These are phyloP conservation scores for Pythium dissotocum DNA, from an alignment of 352 stramenopile genomes.

Conservation along the genomic window DNA sequence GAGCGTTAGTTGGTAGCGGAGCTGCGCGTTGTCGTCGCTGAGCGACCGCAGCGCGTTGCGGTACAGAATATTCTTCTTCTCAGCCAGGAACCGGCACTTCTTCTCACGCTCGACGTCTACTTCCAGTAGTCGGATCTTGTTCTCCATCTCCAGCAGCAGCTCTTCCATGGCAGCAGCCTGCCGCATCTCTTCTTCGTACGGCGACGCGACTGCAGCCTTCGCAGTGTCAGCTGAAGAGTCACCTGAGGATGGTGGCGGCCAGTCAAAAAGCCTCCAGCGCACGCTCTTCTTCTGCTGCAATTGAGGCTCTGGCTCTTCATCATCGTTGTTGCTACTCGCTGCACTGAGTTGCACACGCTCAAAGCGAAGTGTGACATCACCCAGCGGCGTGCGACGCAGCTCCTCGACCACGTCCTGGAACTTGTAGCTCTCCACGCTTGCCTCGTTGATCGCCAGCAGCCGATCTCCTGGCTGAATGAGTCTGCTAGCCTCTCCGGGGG, in stretches of 20 bases:
- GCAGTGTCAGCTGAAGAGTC: neutral
- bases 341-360: constrained; percentile 16
- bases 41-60: constrained; percentile 60
- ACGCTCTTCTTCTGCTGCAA: constrained; percentile 5
- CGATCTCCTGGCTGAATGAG: constrained; percentile 49
- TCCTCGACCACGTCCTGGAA: constrained; percentile 64
- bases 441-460: constrained; percentile 50
- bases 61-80: constrained; percentile 79
- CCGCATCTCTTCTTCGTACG: constrained; percentile 19
- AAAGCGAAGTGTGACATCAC: constrained; percentile 50
- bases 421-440: constrained; percentile 28
- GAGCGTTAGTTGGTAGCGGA: constrained; percentile 41
- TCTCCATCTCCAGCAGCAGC: constrained; percentile 36
- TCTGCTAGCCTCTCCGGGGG: constrained; percentile 59
- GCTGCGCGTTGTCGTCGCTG: constrained; percentile 53
- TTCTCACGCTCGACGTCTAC: constrained; percentile 53
- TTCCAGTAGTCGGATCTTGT: constrained; percentile 36
- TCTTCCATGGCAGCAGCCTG: constrained; percentile 17
- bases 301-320: neutral
- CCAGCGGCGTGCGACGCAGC: constrained; percentile 47
- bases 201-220: neutral
- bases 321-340: neutral
- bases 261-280: constrained; percentile 30
- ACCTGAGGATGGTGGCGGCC: neutral
- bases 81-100: constrained; percentile 69